Evolutionary conservation across 176 grass and related monocot genomes (phyloP), one percentile per base, ranked within the genome.

Genomic region (Areca catechu): DNA sequence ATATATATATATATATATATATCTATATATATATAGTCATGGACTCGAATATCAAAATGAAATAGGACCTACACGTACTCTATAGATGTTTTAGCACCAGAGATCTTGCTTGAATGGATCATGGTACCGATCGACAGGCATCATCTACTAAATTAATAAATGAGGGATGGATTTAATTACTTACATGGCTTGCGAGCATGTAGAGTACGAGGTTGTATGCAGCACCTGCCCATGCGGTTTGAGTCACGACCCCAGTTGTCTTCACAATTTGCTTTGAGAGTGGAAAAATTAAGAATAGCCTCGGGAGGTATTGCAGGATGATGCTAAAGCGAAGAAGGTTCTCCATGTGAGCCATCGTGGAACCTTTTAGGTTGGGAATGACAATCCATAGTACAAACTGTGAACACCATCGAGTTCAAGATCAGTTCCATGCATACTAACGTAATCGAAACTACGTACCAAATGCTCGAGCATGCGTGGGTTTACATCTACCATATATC

Each of bases 121-220:
- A 10, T 9, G 30, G 30, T 34, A 9, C 30, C 1, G 30, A 7
- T 34, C 30, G 1, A 34, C 30, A 10, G 6, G 30, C 30, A 7
- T 34, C 1, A 34, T 34, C 7, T 34, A 9, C 24, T 25, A 4
- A 25, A n/a, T n/a, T n/a, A n/a, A n/a, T n/a, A n/a, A n/a, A 7
- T 29, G 4, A 29, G 34, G 34, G 12, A 14, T 14, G 10, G 34
- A 43, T 12, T 43, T n/a, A n/a, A 49, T 43, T 23, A 57, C 49
- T 63, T 74, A 95, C 93, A 54, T 97, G 93, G 78, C 93, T 97
- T 1, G 83, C 93, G 10, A 97, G 87, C 93, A 97, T 97, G 87
- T 97, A 97, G 70, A 97, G 83, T 54, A 92, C 56, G 4, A 97
- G 93, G 72, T 97, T 97, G 78, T 97, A 97, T 5, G 93, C 93